Percentiles rank a stretch among this genome's conserved stretches.
These are phyloP conservation scores for Vararia minispora DNA, from an alignment of 768 basidiomycete genomes.

Conservation along the genomic window DNA sequence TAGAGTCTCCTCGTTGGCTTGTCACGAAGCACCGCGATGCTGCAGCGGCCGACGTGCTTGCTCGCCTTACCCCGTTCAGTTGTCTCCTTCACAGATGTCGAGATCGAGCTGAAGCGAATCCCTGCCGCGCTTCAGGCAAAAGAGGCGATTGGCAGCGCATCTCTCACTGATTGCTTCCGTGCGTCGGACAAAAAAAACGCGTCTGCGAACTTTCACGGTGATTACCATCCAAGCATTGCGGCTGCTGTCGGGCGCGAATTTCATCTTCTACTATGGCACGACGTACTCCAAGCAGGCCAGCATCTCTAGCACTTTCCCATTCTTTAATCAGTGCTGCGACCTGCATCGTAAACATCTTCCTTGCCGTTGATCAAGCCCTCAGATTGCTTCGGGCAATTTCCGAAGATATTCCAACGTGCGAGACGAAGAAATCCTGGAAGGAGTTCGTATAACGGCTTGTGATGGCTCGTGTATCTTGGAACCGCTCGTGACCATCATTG, in stretches of 20 bases:
- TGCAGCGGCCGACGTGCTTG: background rate
- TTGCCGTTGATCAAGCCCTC: slow-evolving; percentile 61
- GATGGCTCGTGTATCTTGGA: slow-evolving; percentile 20
- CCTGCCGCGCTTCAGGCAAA: slow-evolving; percentile 65
- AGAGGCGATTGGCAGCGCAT: slow-evolving; percentile 41
- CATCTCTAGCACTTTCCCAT: too few relatives aligned
- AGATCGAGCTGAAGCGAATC: slow-evolving; percentile 55
- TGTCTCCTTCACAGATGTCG: too few relatives aligned
- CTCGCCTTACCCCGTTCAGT: slow-evolving; percentile 14
- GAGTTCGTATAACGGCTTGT: slow-evolving; percentile 31
- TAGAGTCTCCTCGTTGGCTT: slow-evolving; percentile 49
- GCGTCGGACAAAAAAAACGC: slow-evolving; percentile 25
- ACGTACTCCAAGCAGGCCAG: too few relatives aligned
- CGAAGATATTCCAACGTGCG: too few relatives aligned
- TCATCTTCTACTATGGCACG: slow-evolving; percentile 38
- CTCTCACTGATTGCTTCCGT: slow-evolving; percentile 28
- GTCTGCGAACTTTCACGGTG: slow-evolving; percentile 31
- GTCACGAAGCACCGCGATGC: slow-evolving; percentile 43
- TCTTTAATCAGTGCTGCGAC: too few relatives aligned
- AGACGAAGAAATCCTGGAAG: too few relatives aligned
- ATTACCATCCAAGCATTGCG: slow-evolving; percentile 33
- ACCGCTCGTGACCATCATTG: slow-evolving; percentile 3
- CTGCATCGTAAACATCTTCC: too few relatives aligned
- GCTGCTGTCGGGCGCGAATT: slow-evolving; percentile 33
- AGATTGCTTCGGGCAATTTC: slow-evolving; percentile 54